phyloP scores from a whole-genome alignment of 768 basidiomycete species.

The Termitomyces sp. region DNA sequence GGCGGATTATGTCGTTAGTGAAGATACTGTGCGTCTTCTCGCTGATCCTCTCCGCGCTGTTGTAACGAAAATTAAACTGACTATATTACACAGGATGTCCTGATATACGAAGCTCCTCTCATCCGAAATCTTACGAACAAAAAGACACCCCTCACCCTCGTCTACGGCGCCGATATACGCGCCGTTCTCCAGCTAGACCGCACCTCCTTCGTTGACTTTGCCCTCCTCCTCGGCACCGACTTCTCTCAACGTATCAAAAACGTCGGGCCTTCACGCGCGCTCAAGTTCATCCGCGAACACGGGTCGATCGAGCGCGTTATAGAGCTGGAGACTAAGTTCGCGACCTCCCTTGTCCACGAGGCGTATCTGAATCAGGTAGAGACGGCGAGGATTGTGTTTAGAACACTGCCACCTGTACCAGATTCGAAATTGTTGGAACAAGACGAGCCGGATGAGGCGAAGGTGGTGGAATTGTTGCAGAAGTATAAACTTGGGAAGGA shows the following conservation, averaged over 20 bases:
- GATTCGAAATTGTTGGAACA: constrained; percentile 29
- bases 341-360: constrained; percentile 38
- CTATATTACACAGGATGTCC: constrained; percentile 53
- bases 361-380: constrained; percentile 63
- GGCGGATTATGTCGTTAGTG: constrained; percentile 87
- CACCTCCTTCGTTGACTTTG: constrained; percentile 72
- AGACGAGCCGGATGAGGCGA: constrained; percentile 32
- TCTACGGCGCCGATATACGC: constrained; percentile 63
- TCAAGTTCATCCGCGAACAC: constrained; percentile 68
- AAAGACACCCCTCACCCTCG: constrained; percentile 51
- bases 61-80: constrained; percentile 1
- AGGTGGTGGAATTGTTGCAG: constrained; percentile 41
- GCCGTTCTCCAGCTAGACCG: constrained; percentile 49
- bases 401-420: constrained; percentile 61
- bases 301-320: constrained; percentile 71
- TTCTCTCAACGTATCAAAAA: constrained; percentile 82
- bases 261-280: constrained; percentile 73
- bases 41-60: neutral
- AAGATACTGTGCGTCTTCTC: constrained; percentile 68
- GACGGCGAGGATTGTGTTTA: constrained; percentile 59
- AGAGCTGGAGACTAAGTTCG: constrained; percentile 42
- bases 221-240: constrained; percentile 84
- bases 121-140: constrained; percentile 70
- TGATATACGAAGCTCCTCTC: constrained; percentile 78
- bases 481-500: constrained; percentile 43